Percentiles rank a stretch among this genome's conserved stretches.
Conservation (phyloP, 192 early-diverging fungal species). For the Coemansia sp. region DNA sequence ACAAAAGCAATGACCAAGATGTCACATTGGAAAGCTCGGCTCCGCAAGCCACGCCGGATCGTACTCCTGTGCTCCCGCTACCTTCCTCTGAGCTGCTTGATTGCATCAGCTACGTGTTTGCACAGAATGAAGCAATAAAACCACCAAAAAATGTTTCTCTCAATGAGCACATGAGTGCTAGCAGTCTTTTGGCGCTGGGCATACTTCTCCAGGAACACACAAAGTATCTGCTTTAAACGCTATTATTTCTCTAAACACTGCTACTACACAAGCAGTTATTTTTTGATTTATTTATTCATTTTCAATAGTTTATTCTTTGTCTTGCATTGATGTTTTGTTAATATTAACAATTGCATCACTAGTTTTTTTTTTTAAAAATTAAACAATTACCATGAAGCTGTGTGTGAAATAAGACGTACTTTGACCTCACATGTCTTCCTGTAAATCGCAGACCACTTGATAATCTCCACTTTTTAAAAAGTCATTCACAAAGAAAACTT, state of each 20-base stretch:
- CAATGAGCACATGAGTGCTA: constrained; percentile 31
- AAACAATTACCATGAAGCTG: too few relatives aligned
- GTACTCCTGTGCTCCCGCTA: constrained; percentile 22
- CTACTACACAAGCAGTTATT: background rate
- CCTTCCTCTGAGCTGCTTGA: constrained; percentile 45
- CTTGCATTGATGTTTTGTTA: too few relatives aligned
- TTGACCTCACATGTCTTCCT: too few relatives aligned
- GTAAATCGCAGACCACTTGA: too few relatives aligned
- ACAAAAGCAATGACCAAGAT: too few relatives aligned
- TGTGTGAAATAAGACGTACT: too few relatives aligned
- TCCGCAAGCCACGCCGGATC: too few relatives aligned
- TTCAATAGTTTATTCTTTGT: background rate
- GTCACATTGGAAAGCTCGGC: too few relatives aligned
- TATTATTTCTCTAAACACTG: background rate
- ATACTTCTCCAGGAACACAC: constrained; percentile 44
- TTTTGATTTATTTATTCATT: background rate
- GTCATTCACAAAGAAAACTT: too few relatives aligned
- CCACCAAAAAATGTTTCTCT: background rate
- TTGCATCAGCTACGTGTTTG: constrained; percentile 28
- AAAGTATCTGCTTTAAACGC: constrained; percentile 16
- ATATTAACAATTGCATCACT: too few relatives aligned
- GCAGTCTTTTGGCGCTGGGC: constrained; percentile 45
- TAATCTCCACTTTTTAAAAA: too few relatives aligned
- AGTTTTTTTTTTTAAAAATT: too few relatives aligned
- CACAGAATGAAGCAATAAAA: constrained; percentile 12